These are phyloP conservation scores for Xylaria venustula DNA, from an alignment of 495 filamentous ascomycete genomes.

Conservation along the genomic window DNA sequence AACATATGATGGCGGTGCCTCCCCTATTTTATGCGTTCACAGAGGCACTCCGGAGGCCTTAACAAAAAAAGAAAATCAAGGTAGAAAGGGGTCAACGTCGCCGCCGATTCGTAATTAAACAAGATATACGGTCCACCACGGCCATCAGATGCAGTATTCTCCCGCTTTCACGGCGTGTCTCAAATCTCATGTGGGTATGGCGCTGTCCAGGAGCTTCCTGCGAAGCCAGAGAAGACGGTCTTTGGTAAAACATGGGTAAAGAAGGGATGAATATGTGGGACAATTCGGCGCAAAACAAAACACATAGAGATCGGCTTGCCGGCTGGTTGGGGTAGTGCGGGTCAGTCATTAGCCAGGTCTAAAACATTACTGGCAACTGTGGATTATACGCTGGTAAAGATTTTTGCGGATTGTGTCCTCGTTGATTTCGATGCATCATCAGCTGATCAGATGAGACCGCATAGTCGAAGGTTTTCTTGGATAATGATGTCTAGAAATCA, in stretches of 20 bases:
- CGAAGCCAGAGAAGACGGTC: slow-evolving; percentile 18
- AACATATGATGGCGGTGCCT: slow-evolving; percentile 17
- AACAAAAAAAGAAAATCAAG: slow-evolving; percentile 24
- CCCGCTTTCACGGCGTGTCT: slow-evolving; percentile 20
- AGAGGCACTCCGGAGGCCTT: slow-evolving; percentile 20
- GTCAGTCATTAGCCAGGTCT: slow-evolving; percentile 36
- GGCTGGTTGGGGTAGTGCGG: slow-evolving; percentile 28
- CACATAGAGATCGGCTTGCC: slow-evolving; percentile 29
- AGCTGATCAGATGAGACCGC: slow-evolving; percentile 83
- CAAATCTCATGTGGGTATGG: slow-evolving; percentile 21
- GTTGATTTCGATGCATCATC: slow-evolving; percentile 3
- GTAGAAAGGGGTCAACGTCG: slow-evolving; percentile 23
- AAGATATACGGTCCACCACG: slow-evolving; percentile 35
- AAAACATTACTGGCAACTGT: slow-evolving; percentile 29
- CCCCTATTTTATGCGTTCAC: slow-evolving; percentile 22
- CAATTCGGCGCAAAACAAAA: slow-evolving; percentile 32
- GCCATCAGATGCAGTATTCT: slow-evolving; percentile 31
- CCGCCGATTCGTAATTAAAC: slow-evolving; percentile 37
- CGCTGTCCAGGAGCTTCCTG: slow-evolving; percentile 25
- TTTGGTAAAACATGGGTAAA: slow-evolving; percentile 13
- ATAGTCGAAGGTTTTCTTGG: slow-evolving; percentile 97
- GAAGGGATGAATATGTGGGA: slow-evolving; percentile 16
- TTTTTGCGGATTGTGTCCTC: slow-evolving; percentile 16
- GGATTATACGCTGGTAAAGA: slow-evolving; percentile 23
- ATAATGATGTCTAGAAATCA: slow-evolving; percentile 87